Evolutionary conservation across 2,329 filamentous ascomycete genomes (phyloP), one percentile per base, ranked within the genome.

Genomic region (Fusarium xylarioides): DNA sequence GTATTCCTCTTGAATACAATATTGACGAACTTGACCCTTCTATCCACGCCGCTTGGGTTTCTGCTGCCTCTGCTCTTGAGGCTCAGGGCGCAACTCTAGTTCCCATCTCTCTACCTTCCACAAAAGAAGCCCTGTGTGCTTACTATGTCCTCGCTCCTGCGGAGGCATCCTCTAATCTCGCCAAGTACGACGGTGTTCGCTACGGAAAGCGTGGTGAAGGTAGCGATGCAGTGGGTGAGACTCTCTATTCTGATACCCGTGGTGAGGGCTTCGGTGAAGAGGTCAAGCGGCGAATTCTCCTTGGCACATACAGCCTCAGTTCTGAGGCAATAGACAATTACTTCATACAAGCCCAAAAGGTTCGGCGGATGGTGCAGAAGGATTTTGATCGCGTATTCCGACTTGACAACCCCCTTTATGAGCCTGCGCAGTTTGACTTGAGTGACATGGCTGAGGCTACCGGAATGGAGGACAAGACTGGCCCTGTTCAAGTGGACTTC

Each of bases 111-210:
- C 86, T 99, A 9, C 95, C 95, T 1, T 90, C 91, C 2, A 99
- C 95, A 3, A 92, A 90, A 70, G 91, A 93, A 74, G 95, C 96
- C 0, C 89, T 99, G 2, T 93, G 95, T 26, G 93, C 96, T 38
- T 99, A 99, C 85, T 99, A 99, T 81, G 89, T 99, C 63, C 91
- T 99, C 63, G 97, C 96, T 2, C 94, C 96, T 0, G 95, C 96
- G 21, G 96, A 99, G 83, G 96, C 96, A 7, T 94, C 94, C 3
- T 98, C 95, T 21, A 99, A 99, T 78, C 89, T 99, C 5, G 94
- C 96, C 64, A 98, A 97, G 81, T 99, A 98, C 81, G 97, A 99
- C 77, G 96, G 96, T 26, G 90, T 98, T n/a, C 92, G 96, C 16
- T 99, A 97, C 82, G 96, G 96, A 3, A 86, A 85, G 26, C 87